A percentile compares a stretch with the other conserved stretches of the same genome.
These are phyloP conservation scores for Setomelanomma holmii DNA, from an alignment of 2,329 filamentous ascomycete genomes.

Conservation along the genomic window DNA sequence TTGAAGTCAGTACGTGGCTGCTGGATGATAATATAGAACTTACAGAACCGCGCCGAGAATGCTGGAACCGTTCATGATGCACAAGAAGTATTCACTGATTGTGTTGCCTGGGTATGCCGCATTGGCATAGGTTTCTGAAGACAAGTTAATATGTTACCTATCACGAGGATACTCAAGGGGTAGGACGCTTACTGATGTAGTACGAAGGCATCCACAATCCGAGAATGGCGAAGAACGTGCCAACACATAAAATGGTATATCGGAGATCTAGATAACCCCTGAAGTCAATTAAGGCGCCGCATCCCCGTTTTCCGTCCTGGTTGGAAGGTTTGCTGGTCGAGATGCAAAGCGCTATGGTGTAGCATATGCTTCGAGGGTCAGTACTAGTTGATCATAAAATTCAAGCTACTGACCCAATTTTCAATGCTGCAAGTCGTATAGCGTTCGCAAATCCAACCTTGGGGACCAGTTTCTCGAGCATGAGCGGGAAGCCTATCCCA, in stretches of 20 bases:
- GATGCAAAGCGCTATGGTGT: constrained; percentile 45
- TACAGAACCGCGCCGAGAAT: constrained; percentile 60
- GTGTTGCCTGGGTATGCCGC: constrained; percentile 58
- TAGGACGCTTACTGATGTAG: constrained; percentile 49
- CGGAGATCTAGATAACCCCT: constrained; percentile 41
- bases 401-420: constrained; percentile 26
- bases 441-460: constrained; percentile 67
- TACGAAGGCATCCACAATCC: constrained; percentile 42
- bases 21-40: constrained; percentile 51
- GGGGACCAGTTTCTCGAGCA: constrained; percentile 63
- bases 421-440: constrained; percentile 68
- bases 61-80: constrained; percentile 57
- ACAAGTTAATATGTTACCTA: not conserved
- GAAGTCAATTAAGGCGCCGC: constrained; percentile 42
- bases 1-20: constrained; percentile 36
- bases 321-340: constrained; percentile 33
- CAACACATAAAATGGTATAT: constrained; percentile 39
- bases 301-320: constrained; percentile 13
- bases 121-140: constrained; percentile 65
- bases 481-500: constrained; percentile 63
- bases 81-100: constrained; percentile 57
- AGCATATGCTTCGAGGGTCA: constrained; percentile 58
- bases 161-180: too few relatives aligned
- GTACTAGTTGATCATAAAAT: constrained; percentile 58
- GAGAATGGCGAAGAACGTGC: constrained; percentile 37